A percentile compares a stretch with the other conserved stretches of the same genome.
phyloP scores from a whole-genome alignment of 306 rosid genomes.

The Medicago arabica region DNA sequence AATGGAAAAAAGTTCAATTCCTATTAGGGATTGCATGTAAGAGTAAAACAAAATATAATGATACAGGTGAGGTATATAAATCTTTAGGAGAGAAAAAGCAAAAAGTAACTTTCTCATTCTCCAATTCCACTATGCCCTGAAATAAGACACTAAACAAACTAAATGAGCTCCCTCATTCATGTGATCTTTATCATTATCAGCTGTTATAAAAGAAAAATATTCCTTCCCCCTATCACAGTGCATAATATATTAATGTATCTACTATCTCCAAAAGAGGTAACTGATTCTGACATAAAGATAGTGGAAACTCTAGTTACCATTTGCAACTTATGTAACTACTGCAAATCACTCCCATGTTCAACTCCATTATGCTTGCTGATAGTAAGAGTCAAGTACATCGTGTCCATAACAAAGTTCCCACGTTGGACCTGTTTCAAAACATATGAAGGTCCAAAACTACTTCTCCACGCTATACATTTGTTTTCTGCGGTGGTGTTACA shows the following conservation, averaged over 20 bases:
- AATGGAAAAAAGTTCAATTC: slow-evolving; percentile 43
- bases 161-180: background rate
- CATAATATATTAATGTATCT: background rate
- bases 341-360: slow-evolving; percentile 57
- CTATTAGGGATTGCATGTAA: slow-evolving; percentile 33
- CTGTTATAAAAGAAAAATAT: background rate
- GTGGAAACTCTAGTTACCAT: slow-evolving; percentile 16
- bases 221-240: background rate
- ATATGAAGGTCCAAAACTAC: slow-evolving; percentile 66
- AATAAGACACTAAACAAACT: background rate
- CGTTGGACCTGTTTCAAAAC: slow-evolving; percentile 68
- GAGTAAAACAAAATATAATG: slow-evolving; percentile 36
- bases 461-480: slow-evolving; percentile 58
- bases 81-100: slow-evolving; percentile 38
- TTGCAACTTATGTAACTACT: slow-evolving; percentile 40
- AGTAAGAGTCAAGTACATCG: slow-evolving; percentile 80
- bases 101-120: slow-evolving; percentile 43
- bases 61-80: slow-evolving; percentile 32
- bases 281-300: slow-evolving; percentile 44
- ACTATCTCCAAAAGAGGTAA: slow-evolving; percentile 32
- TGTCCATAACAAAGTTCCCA: slow-evolving; percentile 81
- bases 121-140: slow-evolving; percentile 14
- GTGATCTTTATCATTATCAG: background rate
- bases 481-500: slow-evolving; percentile 52
- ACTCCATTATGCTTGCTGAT: slow-evolving; percentile 59